A percentile compares a stretch with the other conserved stretches of the same genome.
These are phyloP conservation scores for Benincasa hispida DNA, from an alignment of 306 rosid genomes.

Conservation along the genomic window DNA sequence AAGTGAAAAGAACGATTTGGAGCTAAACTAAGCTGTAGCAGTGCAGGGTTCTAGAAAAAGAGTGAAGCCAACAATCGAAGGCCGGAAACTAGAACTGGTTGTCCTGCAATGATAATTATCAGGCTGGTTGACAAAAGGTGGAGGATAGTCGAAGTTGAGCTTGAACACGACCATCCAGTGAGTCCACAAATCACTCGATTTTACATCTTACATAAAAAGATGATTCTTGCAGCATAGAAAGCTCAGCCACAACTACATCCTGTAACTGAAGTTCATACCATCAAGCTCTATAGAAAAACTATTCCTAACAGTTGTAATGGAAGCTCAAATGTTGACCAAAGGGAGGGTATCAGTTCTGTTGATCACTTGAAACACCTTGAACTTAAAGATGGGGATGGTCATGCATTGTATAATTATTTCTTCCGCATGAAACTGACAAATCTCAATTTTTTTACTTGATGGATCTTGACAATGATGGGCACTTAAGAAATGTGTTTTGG, in stretches of 20 bases:
- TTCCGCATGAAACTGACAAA: slow-evolving; percentile 61
- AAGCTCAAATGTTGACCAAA: slow-evolving; percentile 27
- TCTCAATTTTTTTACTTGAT: slow-evolving; percentile 62
- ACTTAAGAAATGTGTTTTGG: slow-evolving; percentile 63
- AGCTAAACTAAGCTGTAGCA: slow-evolving; percentile 70
- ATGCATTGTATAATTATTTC: slow-evolving; percentile 59
- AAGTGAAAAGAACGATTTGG: slow-evolving; percentile 65
- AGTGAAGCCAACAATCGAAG: slow-evolving; percentile 66
- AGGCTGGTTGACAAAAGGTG: slow-evolving; percentile 57
- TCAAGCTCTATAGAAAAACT: slow-evolving; percentile 52
- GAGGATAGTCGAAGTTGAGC: slow-evolving; percentile 68
- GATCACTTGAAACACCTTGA: slow-evolving; percentile 48
- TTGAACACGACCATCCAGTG: slow-evolving; percentile 65
- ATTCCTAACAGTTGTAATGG: slow-evolving; percentile 28
- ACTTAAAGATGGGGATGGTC: slow-evolving; percentile 64
- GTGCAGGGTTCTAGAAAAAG: slow-evolving; percentile 77
- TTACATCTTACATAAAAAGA: slow-evolving; percentile 70
- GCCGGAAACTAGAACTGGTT: slow-evolving; percentile 76
- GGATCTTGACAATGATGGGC: slow-evolving; percentile 57
- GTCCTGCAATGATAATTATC: slow-evolving; percentile 74
- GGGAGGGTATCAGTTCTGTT: slow-evolving; percentile 24
- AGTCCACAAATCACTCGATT: slow-evolving; percentile 58
- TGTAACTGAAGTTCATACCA: slow-evolving; percentile 54
- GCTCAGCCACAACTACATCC: slow-evolving; percentile 46
- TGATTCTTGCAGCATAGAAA: slow-evolving; percentile 46